Evolutionary conservation across 192 early-diverging fungal species (phyloP), one percentile per base, ranked within the genome.

Genomic region (Helicostylum pulchrum): DNA sequence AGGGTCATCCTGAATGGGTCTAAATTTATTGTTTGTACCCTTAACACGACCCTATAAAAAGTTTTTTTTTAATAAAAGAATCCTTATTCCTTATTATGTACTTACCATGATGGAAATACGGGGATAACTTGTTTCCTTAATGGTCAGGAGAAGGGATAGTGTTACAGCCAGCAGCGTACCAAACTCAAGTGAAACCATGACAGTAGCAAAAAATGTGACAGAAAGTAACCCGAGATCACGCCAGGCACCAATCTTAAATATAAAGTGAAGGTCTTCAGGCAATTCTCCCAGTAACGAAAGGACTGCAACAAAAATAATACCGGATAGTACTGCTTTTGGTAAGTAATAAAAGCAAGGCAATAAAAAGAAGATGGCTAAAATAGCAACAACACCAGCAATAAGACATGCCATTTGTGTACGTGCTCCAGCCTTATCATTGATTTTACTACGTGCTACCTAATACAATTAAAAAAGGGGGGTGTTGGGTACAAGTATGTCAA

Each of bases 341-440:
- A 72, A 56, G 57, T 74, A 61, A 17, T 66, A 55, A 58, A 75
- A 64, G 26, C 74, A 85, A 3, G 93, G 93, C 48, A 98, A 73
- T 23, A 98, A 71, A 67, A 86, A 89, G 21, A 96, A 78, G 14
- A 90, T 87, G 49, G 94, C 90, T 23, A 94, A 61, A 9, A 91
- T 75, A 0, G 96, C 92, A 46, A 96, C 71, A 0, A 79, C 39
- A 0, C 87, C 89, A 9, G 94, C 85, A 42, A 97, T 80, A 12
- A 99, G 78, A 4, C 93, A 93, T 2, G 94, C 80, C 32, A 98
- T 68, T 69, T 98, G 97, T 36, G 94, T 94, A 19, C 76, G 84
- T 4, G 94, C 94, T n/a, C 92, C 93, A 4, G 94, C 92, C 32
- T 85, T 83, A 72, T 97, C 94, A 66, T 96, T 97, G 53, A 99